phyloP scores from a whole-genome alignment of 352 stramenopile species.

The Phytophthora tentaculata region DNA sequence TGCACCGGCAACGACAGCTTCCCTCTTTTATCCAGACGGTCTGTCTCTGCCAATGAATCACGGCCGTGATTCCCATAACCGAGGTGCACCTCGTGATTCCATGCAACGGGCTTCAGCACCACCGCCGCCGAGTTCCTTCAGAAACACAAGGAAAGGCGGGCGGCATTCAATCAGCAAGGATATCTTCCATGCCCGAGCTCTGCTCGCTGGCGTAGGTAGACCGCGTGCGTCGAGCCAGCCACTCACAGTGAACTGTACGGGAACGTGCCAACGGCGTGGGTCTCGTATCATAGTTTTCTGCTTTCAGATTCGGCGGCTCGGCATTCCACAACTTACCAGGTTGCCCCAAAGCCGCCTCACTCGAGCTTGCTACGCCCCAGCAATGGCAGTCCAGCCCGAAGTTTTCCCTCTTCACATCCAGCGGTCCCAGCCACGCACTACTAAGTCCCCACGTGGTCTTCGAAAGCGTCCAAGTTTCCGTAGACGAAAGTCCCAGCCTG shows the following conservation, averaged over 20 bases:
- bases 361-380: background rate
- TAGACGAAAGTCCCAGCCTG: conserved; percentile 19
- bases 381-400: conserved; percentile 33
- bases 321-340: conserved; percentile 31
- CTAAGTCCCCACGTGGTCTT: conserved; percentile 26
- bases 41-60: conserved; percentile 17
- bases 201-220: conserved; percentile 17
- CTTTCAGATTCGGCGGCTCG: background rate
- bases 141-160: conserved; percentile 23
- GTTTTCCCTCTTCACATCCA: conserved; percentile 26
- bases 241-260: conserved; percentile 2
- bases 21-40: conserved; percentile 8
- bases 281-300: conserved; percentile 28
- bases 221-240: conserved; percentile 14
- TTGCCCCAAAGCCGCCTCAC: conserved; percentile 1
- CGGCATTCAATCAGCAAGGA: conserved; percentile 29
- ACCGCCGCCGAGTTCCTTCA: conserved; percentile 11
- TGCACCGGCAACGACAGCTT: background rate
- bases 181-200: conserved; percentile 11
- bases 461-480: conserved; percentile 31
- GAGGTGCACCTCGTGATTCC: conserved; percentile 5
- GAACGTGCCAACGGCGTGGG: conserved; percentile 7
- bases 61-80: background rate
- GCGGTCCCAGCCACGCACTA: conserved; percentile 11
- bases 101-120: background rate